Evolutionary conservation across 1,284 basidiomycete species (phyloP).

Genomic region (Cystobasidium sp.): DNA sequence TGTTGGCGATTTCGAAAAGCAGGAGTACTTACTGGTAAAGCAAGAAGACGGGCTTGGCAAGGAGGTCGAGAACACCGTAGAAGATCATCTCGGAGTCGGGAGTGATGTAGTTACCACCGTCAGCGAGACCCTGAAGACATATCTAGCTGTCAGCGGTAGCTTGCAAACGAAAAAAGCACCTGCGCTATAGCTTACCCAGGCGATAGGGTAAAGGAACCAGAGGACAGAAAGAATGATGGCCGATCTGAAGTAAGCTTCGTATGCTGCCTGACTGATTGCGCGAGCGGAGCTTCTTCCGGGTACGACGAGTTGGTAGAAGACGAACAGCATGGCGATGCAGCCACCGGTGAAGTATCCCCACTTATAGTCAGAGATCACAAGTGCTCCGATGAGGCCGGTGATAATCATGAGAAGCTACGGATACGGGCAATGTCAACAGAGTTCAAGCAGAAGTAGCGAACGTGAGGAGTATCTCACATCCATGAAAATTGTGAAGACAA

Average conservation of each 20-base stretch:
- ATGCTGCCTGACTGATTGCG: conserved; percentile 58
- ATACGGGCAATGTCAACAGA: neutral
- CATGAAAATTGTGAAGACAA: conserved; percentile 65
- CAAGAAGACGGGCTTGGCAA: conserved; percentile 60
- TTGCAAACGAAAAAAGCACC: neutral
- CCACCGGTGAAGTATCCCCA: conserved; percentile 63
- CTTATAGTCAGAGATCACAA: conserved; percentile 64
- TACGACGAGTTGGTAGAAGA: conserved; percentile 60
- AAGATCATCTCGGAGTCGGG: conserved; percentile 61
- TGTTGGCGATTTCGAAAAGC: neutral
- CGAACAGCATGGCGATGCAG: conserved; percentile 61
- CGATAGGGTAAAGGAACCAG: conserved; percentile 63
- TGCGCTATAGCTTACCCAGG: conserved; percentile 54
- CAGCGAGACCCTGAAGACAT: conserved; percentile 19
- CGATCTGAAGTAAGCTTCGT: conserved; percentile 59
- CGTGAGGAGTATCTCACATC: conserved; percentile 55
- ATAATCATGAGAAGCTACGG: conserved; percentile 58
- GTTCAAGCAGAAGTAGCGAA: neutral
- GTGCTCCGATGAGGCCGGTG: conserved; percentile 63
- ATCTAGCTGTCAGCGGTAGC: conserved; percentile 4
- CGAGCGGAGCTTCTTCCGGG: conserved; percentile 57
- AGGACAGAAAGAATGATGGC: conserved; percentile 62
- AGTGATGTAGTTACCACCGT: conserved; percentile 61
- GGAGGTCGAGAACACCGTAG: conserved; percentile 67
- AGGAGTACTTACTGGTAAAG: conserved; percentile 49